Conservation (phyloP, 1,284 basidiomycete species). For the Leccinum griseonigrum region DNA sequence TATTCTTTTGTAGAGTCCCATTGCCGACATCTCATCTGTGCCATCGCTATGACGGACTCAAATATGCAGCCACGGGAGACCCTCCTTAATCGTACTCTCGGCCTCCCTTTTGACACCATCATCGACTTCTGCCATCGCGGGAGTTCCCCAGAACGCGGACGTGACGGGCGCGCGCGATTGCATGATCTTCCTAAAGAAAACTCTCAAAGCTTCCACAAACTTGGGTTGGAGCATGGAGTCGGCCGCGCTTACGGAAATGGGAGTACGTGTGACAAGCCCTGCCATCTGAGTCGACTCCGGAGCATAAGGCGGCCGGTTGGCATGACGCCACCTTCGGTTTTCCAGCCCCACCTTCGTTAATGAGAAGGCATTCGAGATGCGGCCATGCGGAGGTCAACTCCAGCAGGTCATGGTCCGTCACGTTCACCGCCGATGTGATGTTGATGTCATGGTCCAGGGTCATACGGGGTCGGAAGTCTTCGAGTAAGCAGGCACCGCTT, state of each 20-base stretch:
- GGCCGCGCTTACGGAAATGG: constrained; percentile 16
- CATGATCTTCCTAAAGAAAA: constrained; percentile 18
- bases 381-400: constrained; percentile 17
- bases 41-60: too few relatives aligned
- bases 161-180: neutral
- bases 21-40: too few relatives aligned
- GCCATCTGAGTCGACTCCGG: neutral
- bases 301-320: constrained; percentile 11
- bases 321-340: constrained; percentile 14
- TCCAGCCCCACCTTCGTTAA: constrained; percentile 22
- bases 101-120: too few relatives aligned
- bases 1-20: too few relatives aligned
- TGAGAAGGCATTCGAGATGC: constrained; percentile 12
- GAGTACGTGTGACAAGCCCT: neutral
- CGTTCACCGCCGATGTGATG: constrained; percentile 8
- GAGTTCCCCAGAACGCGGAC: constrained; percentile 14
- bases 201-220: constrained; percentile 11
- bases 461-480: constrained; percentile 18
- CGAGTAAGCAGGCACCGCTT: constrained; percentile 13
- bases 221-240: constrained; percentile 18
- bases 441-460: constrained; percentile 11
- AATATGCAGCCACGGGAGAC: too few relatives aligned
- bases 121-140: constrained; percentile 14
- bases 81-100: too few relatives aligned
- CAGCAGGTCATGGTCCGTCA: constrained; percentile 14